Evolutionary conservation across 306 rosid genomes (phyloP).

Genomic region (Medicago truncatula): MtrunA17r5.0-ANR NC_053048.1:383001-383500

Average conservation of each 20-base stretch:
- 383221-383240: constrained; percentile 23
- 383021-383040: constrained; percentile 94
- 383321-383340: not conserved
- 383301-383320: not conserved
- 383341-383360: not conserved
- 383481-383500: constrained; percentile 26
- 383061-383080: constrained; percentile 35
- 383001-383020: constrained; percentile 92
- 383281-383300: constrained; percentile 29
- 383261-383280: constrained; percentile 28
- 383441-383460: constrained; percentile 18
- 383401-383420: not conserved
- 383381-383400: not conserved
- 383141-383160: constrained; percentile 30
- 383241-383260: constrained; percentile 1
- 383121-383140: constrained; percentile 24
- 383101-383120: constrained; percentile 29
- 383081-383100: constrained; percentile 35
- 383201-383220: constrained; percentile 15
- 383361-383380: constrained; percentile 9
- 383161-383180: constrained; percentile 29
- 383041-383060: constrained; percentile 80
- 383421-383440: constrained; percentile 15
- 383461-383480: constrained; percentile 4
- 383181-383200: constrained; percentile 3